phyloP scores from a whole-genome alignment of 1,139 yeast genomes.

The Groenewaldozyma sp. region DNA sequence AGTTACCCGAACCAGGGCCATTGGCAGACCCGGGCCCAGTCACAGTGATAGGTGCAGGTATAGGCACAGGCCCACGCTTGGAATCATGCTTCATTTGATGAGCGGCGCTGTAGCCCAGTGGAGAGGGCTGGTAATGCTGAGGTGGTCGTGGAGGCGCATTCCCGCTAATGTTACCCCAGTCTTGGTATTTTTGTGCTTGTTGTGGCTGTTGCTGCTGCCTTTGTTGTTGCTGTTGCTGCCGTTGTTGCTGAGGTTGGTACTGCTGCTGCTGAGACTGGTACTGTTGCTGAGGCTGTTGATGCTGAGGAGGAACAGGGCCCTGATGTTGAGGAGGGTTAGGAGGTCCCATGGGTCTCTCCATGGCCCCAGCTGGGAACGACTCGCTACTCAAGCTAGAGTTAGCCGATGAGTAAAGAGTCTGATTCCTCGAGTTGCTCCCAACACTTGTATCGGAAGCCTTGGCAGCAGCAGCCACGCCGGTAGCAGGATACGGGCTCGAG shows the following conservation, averaged over 20 bases:
- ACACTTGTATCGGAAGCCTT: constrained; percentile 4
- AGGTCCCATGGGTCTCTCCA: background rate
- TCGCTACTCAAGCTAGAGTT: background rate
- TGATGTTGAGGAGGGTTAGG: constrained; percentile 1
- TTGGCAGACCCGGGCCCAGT: too few species aligned
- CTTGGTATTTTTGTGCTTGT: constrained; percentile 3
- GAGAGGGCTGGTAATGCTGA: constrained; percentile 7
- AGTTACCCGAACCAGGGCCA: too few species aligned
- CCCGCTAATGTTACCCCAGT: background rate
- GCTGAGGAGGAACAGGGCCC: constrained; percentile 8
- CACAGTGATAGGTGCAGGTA: background rate
- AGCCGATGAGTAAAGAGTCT: background rate
- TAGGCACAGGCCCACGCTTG: background rate
- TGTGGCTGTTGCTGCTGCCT: constrained; percentile 4
- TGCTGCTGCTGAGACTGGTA: background rate
- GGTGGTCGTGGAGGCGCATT: constrained; percentile 1
- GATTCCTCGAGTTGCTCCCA: background rate
- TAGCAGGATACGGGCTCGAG: constrained; percentile 3
- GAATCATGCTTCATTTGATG: background rate
- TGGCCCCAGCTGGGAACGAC: background rate
- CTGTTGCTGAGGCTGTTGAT: constrained; percentile 1
- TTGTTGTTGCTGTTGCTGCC: background rate
- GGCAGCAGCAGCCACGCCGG: constrained; percentile 1
- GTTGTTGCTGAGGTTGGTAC: background rate
- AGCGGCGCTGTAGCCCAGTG: constrained; percentile 3